These are phyloP conservation scores for Trametes elegans DNA, from an alignment of 768 basidiomycete species.

Conservation along the genomic window DNA sequence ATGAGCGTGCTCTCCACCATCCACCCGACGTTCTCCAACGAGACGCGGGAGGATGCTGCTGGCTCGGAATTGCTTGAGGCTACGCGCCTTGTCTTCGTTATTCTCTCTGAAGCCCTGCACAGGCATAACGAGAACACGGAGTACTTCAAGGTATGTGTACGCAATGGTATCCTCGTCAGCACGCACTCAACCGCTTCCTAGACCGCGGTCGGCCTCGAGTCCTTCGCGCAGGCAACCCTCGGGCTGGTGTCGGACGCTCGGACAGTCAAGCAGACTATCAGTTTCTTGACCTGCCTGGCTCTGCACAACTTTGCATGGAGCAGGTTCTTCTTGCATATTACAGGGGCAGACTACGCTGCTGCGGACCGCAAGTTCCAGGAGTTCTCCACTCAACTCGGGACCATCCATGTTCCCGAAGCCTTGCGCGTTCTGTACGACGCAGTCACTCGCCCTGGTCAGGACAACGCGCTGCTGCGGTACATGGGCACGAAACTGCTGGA, in stretches of 20 bases:
- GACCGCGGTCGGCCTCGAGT: conserved; percentile 62
- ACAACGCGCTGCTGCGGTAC: conserved; percentile 46
- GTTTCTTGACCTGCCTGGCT: conserved; percentile 66
- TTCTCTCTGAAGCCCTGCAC: conserved; percentile 63
- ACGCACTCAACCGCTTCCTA: conserved; percentile 23
- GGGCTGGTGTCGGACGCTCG: conserved; percentile 46
- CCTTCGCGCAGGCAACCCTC: conserved; percentile 57
- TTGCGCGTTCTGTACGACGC: conserved; percentile 59
- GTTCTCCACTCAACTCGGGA: conserved; percentile 39
- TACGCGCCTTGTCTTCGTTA: conserved; percentile 58
- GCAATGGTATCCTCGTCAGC: too few relatives aligned
- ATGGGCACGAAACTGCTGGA: conserved; percentile 62
- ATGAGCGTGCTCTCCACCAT: conserved; percentile 71
- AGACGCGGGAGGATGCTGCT: conserved; percentile 29
- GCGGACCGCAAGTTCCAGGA: conserved; percentile 43
- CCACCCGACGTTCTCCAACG: conserved; percentile 34
- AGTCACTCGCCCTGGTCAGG: conserved; percentile 34
- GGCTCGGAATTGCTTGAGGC: conserved; percentile 44
- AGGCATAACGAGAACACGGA: conserved; percentile 52
- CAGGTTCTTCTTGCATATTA: conserved; percentile 52
- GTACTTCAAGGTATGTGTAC: conserved; percentile 62
- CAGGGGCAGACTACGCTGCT: conserved; percentile 41
- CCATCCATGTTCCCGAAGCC: conserved; percentile 58
- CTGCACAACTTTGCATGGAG: conserved; percentile 61
- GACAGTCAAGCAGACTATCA: conserved; percentile 55